Base-by-base conservation (phyloP, 352 stramenopile genomes). In the Phytophthora pisi region DNA sequence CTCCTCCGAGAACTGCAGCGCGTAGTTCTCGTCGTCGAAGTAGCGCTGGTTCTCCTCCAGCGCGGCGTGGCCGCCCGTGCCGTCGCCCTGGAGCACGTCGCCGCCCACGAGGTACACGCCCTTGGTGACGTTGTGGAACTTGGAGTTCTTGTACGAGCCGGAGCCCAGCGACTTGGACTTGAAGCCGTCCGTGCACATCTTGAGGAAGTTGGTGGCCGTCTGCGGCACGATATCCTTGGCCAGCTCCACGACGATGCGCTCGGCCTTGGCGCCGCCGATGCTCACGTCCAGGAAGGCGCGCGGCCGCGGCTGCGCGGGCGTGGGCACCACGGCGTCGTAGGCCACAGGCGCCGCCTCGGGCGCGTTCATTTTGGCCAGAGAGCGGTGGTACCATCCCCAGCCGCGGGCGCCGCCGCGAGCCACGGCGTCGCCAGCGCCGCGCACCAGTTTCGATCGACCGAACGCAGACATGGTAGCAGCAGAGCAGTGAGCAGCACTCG, bases 11-110 rank as follows among this genome's bases (percentile, higher is more conserved):
- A 93, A 96, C 74, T 92, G 88, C 51, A 96, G 78, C 54, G 84
- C 86, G 61, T 90, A 96, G 71, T 96, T 96, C 75, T 96, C 88
- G 64, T 96, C 88, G 50, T 91, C 77, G 68, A 96, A 96, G 74
- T 81, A 92, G 31, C 83, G 82, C 66, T 89, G 66, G 68, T 84
- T 83, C 11, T 82, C 58, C 63, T 88, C 70, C 34, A 94, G 71
- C 18, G 86, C 86, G n/a, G 88, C 84, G 62, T 93, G 84, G 62
- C 84, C 85, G 55, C 88, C 88, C 51, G 83, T 92, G 55, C 88
- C 88, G 61, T 92, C 79, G 59, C 86, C 86, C 38, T 67, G 58
- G n/a, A 93, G 65, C 28, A 96, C 77, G 67, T 96, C 88, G 30
- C 88, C 88, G 23, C 81, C 84, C 23, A 92, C 73, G 40, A 94